Evolutionary conservation across 2,329 filamentous ascomycete species (phyloP).

Genomic region (Microdochium bolleyi): DNA sequence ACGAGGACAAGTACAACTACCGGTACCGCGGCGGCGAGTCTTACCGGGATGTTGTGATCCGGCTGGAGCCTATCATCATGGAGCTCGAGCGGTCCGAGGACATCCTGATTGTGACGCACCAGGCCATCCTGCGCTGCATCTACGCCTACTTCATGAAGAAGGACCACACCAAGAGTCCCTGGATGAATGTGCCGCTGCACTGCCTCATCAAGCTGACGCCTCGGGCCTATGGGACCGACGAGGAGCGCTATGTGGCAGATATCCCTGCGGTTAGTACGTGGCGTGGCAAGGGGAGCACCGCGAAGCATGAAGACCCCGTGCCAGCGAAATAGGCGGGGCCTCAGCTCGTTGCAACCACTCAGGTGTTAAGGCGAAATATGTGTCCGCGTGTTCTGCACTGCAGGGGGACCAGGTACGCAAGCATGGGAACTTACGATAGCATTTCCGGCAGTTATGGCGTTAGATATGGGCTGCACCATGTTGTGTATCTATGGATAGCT

Average conservation of each 20-base stretch:
- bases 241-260: conserved; percentile 79
- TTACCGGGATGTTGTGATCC: conserved; percentile 93
- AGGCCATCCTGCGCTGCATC: conserved; percentile 92
- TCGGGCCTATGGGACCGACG: conserved; percentile 85
- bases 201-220: conserved; percentile 95
- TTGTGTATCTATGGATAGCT: too few species aligned
- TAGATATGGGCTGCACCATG: neutral
- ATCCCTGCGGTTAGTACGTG: conserved; percentile 96
- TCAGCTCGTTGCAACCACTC: too few species aligned
- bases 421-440: neutral
- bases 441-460: conserved; percentile 1
- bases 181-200: conserved; percentile 97
- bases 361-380: too few species aligned
- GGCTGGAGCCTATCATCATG: conserved; percentile 98
- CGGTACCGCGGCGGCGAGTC: conserved; percentile 95
- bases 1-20: conserved; percentile 99
- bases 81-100: conserved; percentile 94
- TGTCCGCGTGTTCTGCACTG: too few species aligned
- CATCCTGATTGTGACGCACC: conserved; percentile 95
- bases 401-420: too few species aligned
- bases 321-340: conserved; percentile 10
- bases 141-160: conserved; percentile 99
- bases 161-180: conserved; percentile 83
- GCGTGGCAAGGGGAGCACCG: conserved; percentile 83
- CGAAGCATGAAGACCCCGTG: conserved; percentile 68